Base-by-base conservation (phyloP, 257 asterid genomes). In the Henckelia pumila region DNA sequence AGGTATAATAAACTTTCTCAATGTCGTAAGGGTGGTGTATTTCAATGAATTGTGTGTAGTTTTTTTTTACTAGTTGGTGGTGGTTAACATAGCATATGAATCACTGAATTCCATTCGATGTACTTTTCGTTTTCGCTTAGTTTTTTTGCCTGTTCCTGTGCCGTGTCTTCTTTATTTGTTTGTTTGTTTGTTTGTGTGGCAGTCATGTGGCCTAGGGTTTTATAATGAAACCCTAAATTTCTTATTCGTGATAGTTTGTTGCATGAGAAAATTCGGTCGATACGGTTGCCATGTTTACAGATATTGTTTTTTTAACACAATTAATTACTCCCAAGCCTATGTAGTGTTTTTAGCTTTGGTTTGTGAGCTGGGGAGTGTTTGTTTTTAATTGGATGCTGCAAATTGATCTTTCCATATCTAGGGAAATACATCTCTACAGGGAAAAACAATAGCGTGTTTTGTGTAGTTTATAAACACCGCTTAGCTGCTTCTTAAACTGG, bases 1-100 rank as follows among this genome's bases (percentile, higher is more conserved):
- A 73, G 78, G 78, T 69, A 13, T 40, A 10, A 5, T 40, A 13
- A 40, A 40, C 26, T 44, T 8, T 8, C 26, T 29, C 19, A 17
- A 10, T 3, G 50, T 13, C n/a, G 5, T 13, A 3, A 13, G n/a
- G 17, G 50, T 40, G 1, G 57, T 30, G 5, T 8, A 10, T 29
- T 69, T 69, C 59, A 3, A 24, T 47, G 20, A 32, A 10, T 62
- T 37, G 10, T 49, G 40, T 14, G 69, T 30, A 24, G n/a, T 47
- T 70, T 13, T 40, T 13, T 40, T 40, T 40, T 1, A 6, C 6
- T 40, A 11, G 50, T 11, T 7, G 20, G 16, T 22, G n/a, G 23
- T 28, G 6, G n/a, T 11, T 40, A 40, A 40, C 4, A 13, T 40
- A 2, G 50, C 2, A 40, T 3, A 2, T 40, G 50, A 40, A 40